These are phyloP conservation scores for Cutaneotrichosporon sp. DNA, from an alignment of 1,284 basidiomycete genomes.

Conservation along the genomic window DNA sequence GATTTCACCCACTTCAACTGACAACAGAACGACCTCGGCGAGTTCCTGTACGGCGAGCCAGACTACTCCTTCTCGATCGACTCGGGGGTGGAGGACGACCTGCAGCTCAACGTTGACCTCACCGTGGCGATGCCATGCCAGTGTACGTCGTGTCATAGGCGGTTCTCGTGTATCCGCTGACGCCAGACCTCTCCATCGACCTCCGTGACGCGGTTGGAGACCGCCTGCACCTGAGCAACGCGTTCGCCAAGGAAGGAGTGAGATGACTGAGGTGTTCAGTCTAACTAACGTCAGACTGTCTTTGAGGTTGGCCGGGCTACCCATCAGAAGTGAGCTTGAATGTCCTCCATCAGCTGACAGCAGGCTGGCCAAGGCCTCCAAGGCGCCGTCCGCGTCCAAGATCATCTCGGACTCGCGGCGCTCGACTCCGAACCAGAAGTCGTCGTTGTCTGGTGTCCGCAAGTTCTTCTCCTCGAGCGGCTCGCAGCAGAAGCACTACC, in stretches of 20 bases:
- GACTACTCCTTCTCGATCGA: constrained; percentile 85
- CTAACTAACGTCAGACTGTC: constrained; percentile 59
- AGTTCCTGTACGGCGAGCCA: constrained; percentile 90
- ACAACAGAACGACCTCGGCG: constrained; percentile 76
- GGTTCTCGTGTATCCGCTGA: neutral
- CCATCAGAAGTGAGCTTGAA: constrained; percentile 61
- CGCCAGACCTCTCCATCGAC: constrained; percentile 77
- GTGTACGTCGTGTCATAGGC: constrained; percentile 62
- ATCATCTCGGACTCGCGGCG: constrained; percentile 45
- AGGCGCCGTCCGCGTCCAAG: constrained; percentile 38
- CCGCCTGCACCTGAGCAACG: constrained; percentile 77
- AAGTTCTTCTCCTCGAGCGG: constrained; percentile 60
- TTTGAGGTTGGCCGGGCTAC: constrained; percentile 85
- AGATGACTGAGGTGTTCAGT: constrained; percentile 38
- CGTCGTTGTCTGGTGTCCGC: constrained; percentile 41
- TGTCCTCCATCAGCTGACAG: neutral
- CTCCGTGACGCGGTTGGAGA: constrained; percentile 91
- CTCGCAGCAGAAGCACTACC: constrained; percentile 61
- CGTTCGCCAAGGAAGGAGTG: constrained; percentile 83
- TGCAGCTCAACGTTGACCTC: constrained; percentile 86
- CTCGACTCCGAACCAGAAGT: constrained; percentile 43
- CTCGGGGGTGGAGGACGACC: constrained; percentile 60
- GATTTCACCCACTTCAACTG: no score
- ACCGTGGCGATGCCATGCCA: constrained; percentile 89
- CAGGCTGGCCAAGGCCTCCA: constrained; percentile 14